These are phyloP conservation scores for Trichothecium sympodiale DNA, from an alignment of 2,329 filamentous ascomycete species.

Conservation along the genomic window DNA sequence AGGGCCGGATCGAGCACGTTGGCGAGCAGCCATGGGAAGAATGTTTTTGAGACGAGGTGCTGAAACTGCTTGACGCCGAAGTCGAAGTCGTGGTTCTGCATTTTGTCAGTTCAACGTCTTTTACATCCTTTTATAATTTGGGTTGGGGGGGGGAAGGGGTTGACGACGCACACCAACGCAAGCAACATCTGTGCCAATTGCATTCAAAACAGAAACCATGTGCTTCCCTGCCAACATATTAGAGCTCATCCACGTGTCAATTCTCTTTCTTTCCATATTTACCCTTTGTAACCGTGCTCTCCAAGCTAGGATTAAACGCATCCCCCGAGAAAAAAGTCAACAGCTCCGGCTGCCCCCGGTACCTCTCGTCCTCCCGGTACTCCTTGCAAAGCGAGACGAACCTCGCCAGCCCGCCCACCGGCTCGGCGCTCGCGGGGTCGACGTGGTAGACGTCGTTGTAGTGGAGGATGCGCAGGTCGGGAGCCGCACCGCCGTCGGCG, in stretches of 20 bases:
- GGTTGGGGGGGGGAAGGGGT: neutral
- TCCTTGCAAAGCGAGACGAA: constrained; percentile 71
- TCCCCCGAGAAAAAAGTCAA: constrained; percentile 84
- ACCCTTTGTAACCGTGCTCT: constrained; percentile 84
- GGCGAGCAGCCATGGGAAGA: constrained; percentile 81
- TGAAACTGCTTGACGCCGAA: constrained; percentile 78
- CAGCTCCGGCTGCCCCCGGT: constrained; percentile 50
- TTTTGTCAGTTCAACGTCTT: constrained; percentile 5
- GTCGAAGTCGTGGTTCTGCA: constrained; percentile 80
- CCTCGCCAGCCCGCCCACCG: constrained; percentile 68
- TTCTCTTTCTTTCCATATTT: constrained; percentile 7
- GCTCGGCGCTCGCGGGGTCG: constrained; percentile 63
- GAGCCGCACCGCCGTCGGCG: constrained; percentile 15
- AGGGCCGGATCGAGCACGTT: constrained; percentile 80
- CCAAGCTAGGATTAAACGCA: constrained; percentile 83
- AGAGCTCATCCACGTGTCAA: neutral
- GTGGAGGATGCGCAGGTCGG: constrained; percentile 73
- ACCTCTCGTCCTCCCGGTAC: constrained; percentile 55
- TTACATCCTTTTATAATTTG: no score
- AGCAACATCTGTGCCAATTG: constrained; percentile 66
- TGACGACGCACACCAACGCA: constrained; percentile 54
- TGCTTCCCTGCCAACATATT: constrained; percentile 45
- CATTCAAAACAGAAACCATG: constrained; percentile 80
- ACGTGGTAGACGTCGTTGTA: constrained; percentile 95
- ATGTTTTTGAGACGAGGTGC: constrained; percentile 61